Evolutionary conservation across 805 yeast genomes (phyloP).

Genomic region (Ogataea paradorogensis): DNA sequence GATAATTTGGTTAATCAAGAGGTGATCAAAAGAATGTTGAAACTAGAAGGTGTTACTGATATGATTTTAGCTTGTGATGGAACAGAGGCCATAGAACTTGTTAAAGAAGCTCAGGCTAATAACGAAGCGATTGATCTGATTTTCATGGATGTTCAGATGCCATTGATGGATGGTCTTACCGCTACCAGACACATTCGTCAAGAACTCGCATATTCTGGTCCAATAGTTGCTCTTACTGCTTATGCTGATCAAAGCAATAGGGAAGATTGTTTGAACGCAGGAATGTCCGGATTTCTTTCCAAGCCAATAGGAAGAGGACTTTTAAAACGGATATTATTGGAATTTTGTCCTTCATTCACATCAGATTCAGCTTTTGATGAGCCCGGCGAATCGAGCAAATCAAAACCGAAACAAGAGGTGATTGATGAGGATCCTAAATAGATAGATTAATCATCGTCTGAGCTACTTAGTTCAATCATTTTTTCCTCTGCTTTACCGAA

Average conservation of each 20-base stretch:
- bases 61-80: slow-evolving; percentile 88
- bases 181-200: slow-evolving; percentile 75
- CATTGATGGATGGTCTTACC: slow-evolving; percentile 81
- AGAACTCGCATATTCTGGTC: slow-evolving; percentile 57
- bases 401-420: slow-evolving; percentile 10
- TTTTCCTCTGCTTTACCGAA: slow-evolving; percentile 1
- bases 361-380: background rate
- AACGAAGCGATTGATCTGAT: slow-evolving; percentile 60
- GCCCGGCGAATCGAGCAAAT: slow-evolving; percentile 2
- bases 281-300: slow-evolving; percentile 88
- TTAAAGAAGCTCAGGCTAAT: slow-evolving; percentile 45
- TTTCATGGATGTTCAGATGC: slow-evolving; percentile 98
- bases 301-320: slow-evolving; percentile 81
- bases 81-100: slow-evolving; percentile 73
- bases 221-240: slow-evolving; percentile 93
- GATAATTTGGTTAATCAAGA: slow-evolving; percentile 94
- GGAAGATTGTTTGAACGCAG: slow-evolving; percentile 79
- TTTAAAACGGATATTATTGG: slow-evolving; percentile 53
- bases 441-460: slow-evolving; percentile 8
- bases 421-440: slow-evolving; percentile 16
- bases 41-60: slow-evolving; percentile 71
- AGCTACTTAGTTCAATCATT: slow-evolving; percentile 14
- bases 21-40: slow-evolving; percentile 85
- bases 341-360: slow-evolving; percentile 35
- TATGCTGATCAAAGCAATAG: slow-evolving; percentile 92